Base-by-base conservation (phyloP, 2,329 filamentous ascomycete species). In the Sarocladium strictum region DNA sequence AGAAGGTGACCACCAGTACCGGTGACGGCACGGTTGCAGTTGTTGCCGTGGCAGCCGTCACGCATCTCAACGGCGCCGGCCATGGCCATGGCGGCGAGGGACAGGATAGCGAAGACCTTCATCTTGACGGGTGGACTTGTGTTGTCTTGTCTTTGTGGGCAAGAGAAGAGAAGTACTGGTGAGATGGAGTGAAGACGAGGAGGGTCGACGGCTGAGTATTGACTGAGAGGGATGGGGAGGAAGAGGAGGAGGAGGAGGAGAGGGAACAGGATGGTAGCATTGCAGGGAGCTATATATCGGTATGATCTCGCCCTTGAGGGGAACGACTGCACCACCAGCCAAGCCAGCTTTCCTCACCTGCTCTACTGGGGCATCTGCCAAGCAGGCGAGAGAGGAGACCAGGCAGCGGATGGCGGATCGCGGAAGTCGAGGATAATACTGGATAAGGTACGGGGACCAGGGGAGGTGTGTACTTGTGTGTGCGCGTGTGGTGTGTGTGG, bases 11-110 rank as follows among this genome's bases (percentile, higher is more conserved):
- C 60, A 23, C 71, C 67, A 54, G 72, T 75, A 56, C 73, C 72
- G 40, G 72, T 75, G 57, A 76, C 69, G 56, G 72, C 69, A 50
- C 72, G 71, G 65, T 72, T 72, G 67, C 73, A 76, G 68, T 75
- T 76, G 68, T 76, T 72, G 61, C 68, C 71, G 57, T 64, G 58
- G 63, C 70, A 74, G 55, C 58, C 50, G 21, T 40, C 60, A 56
- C 70, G 71, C 58, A 62, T 59, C 55, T 70, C 65, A 32, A 73
- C 55, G 54, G 66, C 62, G 61, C 63, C 62, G 54, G 68, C 71
- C 50, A 70, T 59, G 60, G 67, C 71, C 53, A 67, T 60, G 57
- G 67, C 68, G 57, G 65, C 67, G 55, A 73, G 61, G 45, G 68
- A 68, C 47, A 74, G 66, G 59, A 70, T 59, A 58, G 66, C 62